These are phyloP conservation scores for Stachybotrys chartarum DNA, from an alignment of 2,329 filamentous ascomycete species.

Conservation along the genomic window DNA sequence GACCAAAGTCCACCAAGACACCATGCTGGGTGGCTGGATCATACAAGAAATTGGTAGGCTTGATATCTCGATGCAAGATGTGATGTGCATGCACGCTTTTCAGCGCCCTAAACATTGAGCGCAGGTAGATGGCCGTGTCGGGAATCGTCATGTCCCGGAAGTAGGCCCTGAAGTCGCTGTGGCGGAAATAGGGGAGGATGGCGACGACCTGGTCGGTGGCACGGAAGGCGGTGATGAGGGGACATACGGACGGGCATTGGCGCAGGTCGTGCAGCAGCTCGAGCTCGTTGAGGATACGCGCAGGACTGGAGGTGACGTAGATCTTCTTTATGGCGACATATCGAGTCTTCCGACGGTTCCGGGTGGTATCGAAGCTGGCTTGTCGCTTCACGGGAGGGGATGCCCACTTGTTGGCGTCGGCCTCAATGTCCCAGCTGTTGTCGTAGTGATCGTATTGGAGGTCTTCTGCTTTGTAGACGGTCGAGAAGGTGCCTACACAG, in stretches of 20 bases:
- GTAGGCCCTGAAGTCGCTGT: conserved; percentile 91
- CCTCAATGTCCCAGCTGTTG: conserved; percentile 79
- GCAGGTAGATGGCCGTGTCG: conserved; percentile 86
- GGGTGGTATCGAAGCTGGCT: conserved; percentile 24
- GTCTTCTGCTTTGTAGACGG: conserved; percentile 97
- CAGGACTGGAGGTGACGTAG: conserved; percentile 92
- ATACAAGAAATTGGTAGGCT: conserved; percentile 96
- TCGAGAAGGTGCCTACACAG: conserved; percentile 84
- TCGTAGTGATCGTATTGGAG: conserved; percentile 74
- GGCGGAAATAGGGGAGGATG: conserved; percentile 89
- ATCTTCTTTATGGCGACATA: conserved; percentile 99
- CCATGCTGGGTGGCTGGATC: conserved; percentile 73
- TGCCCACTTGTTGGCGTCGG: conserved; percentile 59
- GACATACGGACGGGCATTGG: conserved; percentile 78
- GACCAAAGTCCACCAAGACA: conserved; percentile 97
- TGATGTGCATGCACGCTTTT: conserved; percentile 72
- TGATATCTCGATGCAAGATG: conserved; percentile 93
- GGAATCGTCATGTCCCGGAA: conserved; percentile 81
- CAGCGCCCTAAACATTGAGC: conserved; percentile 79
- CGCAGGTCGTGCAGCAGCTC: conserved; percentile 85
- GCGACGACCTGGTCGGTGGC: conserved; percentile 92
- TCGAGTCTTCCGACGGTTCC: conserved; percentile 39
- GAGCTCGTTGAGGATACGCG: conserved; percentile 91
- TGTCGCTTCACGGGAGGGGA: conserved; percentile 57
- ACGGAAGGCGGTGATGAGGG: conserved; percentile 94